Conservation (phyloP, 148 eudicot species). For the Rhododendron ferrugineum region DNA sequence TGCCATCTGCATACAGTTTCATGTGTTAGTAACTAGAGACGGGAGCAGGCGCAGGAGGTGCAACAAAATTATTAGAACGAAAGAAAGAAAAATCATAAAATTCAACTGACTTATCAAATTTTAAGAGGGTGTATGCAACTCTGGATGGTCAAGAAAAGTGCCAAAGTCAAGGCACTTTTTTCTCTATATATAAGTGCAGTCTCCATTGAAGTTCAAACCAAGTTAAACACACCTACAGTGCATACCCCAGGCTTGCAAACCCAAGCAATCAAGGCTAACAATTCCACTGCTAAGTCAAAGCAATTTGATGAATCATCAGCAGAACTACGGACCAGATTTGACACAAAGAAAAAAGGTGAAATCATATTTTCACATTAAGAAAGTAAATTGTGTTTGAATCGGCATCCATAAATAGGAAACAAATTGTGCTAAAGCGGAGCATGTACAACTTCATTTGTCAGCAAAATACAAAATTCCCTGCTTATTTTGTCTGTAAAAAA, state of each 20-base stretch:
- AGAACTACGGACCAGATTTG: neutral
- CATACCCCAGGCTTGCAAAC: neutral
- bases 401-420: neutral
- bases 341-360: neutral
- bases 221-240: neutral
- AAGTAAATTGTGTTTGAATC: neutral
- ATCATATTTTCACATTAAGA: neutral
- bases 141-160: neutral
- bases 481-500: neutral
- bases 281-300: neutral
- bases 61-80: neutral
- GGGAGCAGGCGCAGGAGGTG: neutral
- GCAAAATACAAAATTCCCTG: neutral
- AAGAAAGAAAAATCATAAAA: neutral
- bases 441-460: neutral
- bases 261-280: neutral
- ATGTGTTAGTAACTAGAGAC: constrained; percentile 6
- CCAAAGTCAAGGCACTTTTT: neutral
- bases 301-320: neutral
- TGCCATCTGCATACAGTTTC: constrained; percentile 59
- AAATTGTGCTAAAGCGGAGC: neutral
- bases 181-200: neutral
- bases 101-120: neutral
- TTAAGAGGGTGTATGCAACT: neutral
- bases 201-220: neutral